Percentiles rank a stretch among this genome's conserved stretches.
These are phyloP conservation scores for Chimonanthus salicifolius DNA, from an alignment of 164 flowering plant species.

Conservation along the genomic window DNA sequence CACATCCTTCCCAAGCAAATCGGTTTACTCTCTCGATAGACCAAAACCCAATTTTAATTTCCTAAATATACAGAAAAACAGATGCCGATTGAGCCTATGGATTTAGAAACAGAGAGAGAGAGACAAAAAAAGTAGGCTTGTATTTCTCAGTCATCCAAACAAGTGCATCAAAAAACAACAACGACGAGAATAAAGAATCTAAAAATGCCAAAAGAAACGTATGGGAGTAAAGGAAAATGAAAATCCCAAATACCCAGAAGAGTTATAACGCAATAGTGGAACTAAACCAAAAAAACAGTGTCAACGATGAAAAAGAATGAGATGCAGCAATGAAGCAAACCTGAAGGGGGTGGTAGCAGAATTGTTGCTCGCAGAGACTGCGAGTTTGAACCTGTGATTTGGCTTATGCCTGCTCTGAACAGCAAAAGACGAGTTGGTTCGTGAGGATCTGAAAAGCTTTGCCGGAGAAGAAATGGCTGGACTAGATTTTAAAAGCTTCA, in stretches of 20 bases:
- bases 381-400: constrained; percentile 3
- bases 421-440: constrained; percentile 17
- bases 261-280: no score
- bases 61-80: not conserved
- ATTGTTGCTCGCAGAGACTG: constrained; percentile 15
- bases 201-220: not conserved
- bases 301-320: not conserved
- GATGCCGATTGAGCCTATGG: not conserved
- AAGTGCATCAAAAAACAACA: no score
- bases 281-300: not conserved
- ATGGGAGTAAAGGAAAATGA: not conserved
- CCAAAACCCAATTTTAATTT: not conserved
- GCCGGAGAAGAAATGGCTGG: constrained; percentile 25
- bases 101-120: not conserved
- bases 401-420: constrained; percentile 9
- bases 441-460: constrained; percentile 7
- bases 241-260: not conserved
- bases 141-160: no score
- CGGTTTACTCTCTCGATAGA: not conserved
- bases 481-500: constrained; percentile 33
- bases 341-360: constrained; percentile 21
- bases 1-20: not conserved
- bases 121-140: no score
- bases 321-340: constrained; percentile 17
- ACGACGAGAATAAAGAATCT: not conserved